A percentile compares a stretch with the other conserved stretches of the same genome.
phyloP scores from a whole-genome alignment of 2,329 filamentous ascomycete species.

The Karstenula rhodostoma region DNA sequence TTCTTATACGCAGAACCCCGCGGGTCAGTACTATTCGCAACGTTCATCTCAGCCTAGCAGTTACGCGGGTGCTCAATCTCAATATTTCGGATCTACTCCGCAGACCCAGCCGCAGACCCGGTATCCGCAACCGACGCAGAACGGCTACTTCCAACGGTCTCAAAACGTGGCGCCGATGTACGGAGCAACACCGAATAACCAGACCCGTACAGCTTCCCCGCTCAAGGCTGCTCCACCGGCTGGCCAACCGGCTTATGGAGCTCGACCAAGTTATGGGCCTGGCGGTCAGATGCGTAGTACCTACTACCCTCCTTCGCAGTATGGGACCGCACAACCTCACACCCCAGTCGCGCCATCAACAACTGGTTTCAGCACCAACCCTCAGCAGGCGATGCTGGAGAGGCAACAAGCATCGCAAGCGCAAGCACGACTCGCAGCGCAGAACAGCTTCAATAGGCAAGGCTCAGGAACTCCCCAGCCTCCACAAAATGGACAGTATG shows the following conservation, averaged over 20 bases:
- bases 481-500: constrained; percentile 36
- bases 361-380: constrained; percentile 35
- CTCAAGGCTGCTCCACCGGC: constrained; percentile 40
- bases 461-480: constrained; percentile 50
- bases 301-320: constrained; percentile 45
- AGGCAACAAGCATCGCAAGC: constrained; percentile 45
- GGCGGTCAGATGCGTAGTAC: constrained; percentile 43
- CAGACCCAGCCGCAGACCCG: constrained; percentile 43
- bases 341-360: constrained; percentile 29
- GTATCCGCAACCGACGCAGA: constrained; percentile 40
- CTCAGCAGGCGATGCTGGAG: constrained; percentile 48
- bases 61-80: constrained; percentile 40
- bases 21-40: constrained; percentile 42
- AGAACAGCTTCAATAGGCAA: constrained; percentile 45
- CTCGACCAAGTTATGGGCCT: constrained; percentile 39
- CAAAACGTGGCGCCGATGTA: constrained; percentile 47
- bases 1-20: constrained; percentile 31
- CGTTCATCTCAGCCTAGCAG: constrained; percentile 37
- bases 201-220: constrained; percentile 45
- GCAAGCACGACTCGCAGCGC: constrained; percentile 47
- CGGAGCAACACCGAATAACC: constrained; percentile 35
- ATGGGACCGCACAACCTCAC: constrained; percentile 43
- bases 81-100: constrained; percentile 45
- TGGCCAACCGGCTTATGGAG: constrained; percentile 34
- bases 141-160: constrained; percentile 45